These are phyloP conservation scores for Neurospora sp. DNA, from an alignment of 2,329 filamentous ascomycete genomes.

Conservation along the genomic window DNA sequence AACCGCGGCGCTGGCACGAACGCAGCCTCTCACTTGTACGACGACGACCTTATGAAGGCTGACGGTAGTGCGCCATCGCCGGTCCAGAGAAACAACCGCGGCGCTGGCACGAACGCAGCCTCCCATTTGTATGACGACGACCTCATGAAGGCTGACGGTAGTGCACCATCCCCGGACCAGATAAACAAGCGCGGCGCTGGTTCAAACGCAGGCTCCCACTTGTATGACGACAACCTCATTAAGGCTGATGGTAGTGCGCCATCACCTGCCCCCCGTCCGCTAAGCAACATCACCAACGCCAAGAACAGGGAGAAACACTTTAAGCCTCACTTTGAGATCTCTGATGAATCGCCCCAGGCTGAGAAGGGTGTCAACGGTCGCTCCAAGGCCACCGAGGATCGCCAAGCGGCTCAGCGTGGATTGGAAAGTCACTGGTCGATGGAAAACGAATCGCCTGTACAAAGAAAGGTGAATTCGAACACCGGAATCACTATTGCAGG, in stretches of 20 bases:
- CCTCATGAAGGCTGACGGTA: slow-evolving; percentile 52
- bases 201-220: slow-evolving; percentile 56
- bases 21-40: slow-evolving; percentile 62
- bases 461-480: slow-evolving; percentile 43
- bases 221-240: slow-evolving; percentile 73
- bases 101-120: slow-evolving; percentile 55
- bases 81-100: slow-evolving; percentile 31
- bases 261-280: slow-evolving; percentile 31
- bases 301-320: slow-evolving; percentile 68
- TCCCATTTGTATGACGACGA: slow-evolving; percentile 70
- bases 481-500: slow-evolving; percentile 39
- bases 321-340: slow-evolving; percentile 65
- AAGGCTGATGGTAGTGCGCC: slow-evolving; percentile 41
- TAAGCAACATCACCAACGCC: slow-evolving; percentile 62
- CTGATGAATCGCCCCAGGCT: slow-evolving; percentile 51
- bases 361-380: slow-evolving; percentile 25
- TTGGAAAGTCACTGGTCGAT: slow-evolving; percentile 56
- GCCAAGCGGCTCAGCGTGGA: slow-evolving; percentile 61
- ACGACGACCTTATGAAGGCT: slow-evolving; percentile 62
- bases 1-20: slow-evolving; percentile 49
- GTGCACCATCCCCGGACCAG: slow-evolving; percentile 32
- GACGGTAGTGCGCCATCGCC: slow-evolving; percentile 38
- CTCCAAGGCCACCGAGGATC: slow-evolving; percentile 43
- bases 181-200: slow-evolving; percentile 34
- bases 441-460: slow-evolving; percentile 43